Percentiles rank a stretch among this genome's conserved stretches.
Evolutionary conservation across 192 early-diverging fungal genomes (phyloP).

Genomic region (Entomortierella chlamydospora): DNA sequence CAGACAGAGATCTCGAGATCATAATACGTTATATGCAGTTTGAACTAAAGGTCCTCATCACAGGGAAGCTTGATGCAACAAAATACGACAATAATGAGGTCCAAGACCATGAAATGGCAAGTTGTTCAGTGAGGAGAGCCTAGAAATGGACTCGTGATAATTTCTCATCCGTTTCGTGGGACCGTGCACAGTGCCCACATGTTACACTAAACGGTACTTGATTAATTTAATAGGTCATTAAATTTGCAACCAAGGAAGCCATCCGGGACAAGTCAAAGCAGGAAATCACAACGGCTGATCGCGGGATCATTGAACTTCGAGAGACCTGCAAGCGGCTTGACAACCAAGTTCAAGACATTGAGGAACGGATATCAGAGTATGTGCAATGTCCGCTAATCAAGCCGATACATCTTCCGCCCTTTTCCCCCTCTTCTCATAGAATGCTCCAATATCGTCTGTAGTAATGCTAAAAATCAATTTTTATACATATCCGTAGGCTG

Average conservation of each 20-base stretch:
- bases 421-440: too few relatives aligned
- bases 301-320: constrained; percentile 67
- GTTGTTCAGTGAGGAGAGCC: neutral
- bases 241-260: constrained; percentile 43
- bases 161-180: neutral
- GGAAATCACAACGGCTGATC: constrained; percentile 66
- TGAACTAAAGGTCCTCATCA: constrained; percentile 35
- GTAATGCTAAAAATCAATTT: too few relatives aligned
- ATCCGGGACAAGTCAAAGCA: constrained; percentile 30
- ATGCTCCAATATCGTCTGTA: too few relatives aligned
- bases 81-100: constrained; percentile 30
- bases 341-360: constrained; percentile 70
- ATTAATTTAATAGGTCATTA: constrained; percentile 31
- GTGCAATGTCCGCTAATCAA: neutral
- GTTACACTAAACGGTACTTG: neutral
- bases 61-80: constrained; percentile 18
- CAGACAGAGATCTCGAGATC: constrained; percentile 48
- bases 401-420: too few relatives aligned
- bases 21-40: constrained; percentile 48
- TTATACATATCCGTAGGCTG: constrained; percentile 23
- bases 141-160: neutral
- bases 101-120: constrained; percentile 45
- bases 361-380: constrained; percentile 65
- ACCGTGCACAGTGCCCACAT: neutral
- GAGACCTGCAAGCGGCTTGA: constrained; percentile 62